phyloP scores from a whole-genome alignment of 306 rosid genomes.

The Citrullus amarus region DNA sequence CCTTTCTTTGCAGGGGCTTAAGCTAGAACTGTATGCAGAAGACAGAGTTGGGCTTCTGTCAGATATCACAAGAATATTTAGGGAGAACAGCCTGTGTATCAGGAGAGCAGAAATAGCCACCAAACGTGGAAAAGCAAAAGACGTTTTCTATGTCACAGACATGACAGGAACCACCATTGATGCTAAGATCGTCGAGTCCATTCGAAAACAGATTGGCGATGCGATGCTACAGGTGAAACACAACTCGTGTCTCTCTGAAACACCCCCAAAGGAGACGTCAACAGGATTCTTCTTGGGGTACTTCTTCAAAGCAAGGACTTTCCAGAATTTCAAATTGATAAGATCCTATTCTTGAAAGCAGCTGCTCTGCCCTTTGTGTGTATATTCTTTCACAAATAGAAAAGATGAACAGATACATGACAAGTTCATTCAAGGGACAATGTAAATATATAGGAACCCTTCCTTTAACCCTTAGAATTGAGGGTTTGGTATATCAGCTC shows the following conservation, averaged over 20 bases:
- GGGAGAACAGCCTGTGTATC: constrained; percentile 79
- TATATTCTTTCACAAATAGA: constrained; percentile 16
- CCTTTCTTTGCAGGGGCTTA: constrained; percentile 58
- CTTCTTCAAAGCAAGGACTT: constrained; percentile 59
- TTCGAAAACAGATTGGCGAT: constrained; percentile 66
- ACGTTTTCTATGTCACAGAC: constrained; percentile 76
- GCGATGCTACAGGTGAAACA: constrained; percentile 51
- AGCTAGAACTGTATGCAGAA: constrained; percentile 64
- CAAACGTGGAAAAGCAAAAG: constrained; percentile 49
- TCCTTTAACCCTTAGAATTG: not conserved
- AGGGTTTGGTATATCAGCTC: not conserved
- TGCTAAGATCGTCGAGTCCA: constrained; percentile 57
- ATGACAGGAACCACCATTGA: constrained; percentile 74
- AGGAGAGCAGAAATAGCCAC: constrained; percentile 93
- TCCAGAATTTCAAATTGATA: constrained; percentile 56
- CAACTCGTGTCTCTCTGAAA: constrained; percentile 31
- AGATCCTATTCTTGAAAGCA: constrained; percentile 55
- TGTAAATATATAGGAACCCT: constrained; percentile 14
- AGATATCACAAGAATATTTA: constrained; percentile 78
- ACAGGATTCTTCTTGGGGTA: constrained; percentile 59
- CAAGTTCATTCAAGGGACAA: not conserved
- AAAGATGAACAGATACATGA: constrained; percentile 12
- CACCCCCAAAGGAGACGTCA: constrained; percentile 35
- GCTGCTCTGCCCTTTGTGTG: constrained; percentile 8
- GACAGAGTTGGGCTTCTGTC: constrained; percentile 85